These are phyloP conservation scores for Rosa rugosa DNA, from an alignment of 306 rosid species.

Conservation along the genomic window DNA sequence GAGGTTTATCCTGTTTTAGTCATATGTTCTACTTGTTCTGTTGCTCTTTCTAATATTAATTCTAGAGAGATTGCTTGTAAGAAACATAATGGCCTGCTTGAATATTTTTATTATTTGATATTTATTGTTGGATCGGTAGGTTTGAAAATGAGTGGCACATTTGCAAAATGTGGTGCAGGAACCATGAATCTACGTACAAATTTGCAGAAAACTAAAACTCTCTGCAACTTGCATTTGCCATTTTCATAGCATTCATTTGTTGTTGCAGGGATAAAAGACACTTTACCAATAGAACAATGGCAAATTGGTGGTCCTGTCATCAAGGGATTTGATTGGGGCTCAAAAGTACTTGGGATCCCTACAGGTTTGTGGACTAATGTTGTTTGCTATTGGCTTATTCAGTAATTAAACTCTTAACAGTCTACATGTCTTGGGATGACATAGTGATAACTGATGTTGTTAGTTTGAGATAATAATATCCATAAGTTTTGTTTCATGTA, in stretches of 20 bases:
- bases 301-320: slow-evolving; percentile 81
- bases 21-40: too few species aligned
- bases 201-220: too few species aligned
- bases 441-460: too few species aligned
- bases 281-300: slow-evolving; percentile 80
- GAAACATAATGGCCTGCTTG: too few species aligned
- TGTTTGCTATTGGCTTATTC: neutral
- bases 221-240: slow-evolving; percentile 8
- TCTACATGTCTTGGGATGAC: neutral
- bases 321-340: slow-evolving; percentile 95
- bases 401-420: neutral
- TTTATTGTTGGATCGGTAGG: too few species aligned
- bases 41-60: too few species aligned
- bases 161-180: too few species aligned
- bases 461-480: neutral
- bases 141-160: too few species aligned
- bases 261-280: slow-evolving; percentile 80
- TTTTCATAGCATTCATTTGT: slow-evolving; percentile 36
- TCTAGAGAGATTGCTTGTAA: too few species aligned
- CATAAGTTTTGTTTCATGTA: neutral
- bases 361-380: slow-evolving; percentile 57
- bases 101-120: too few species aligned
- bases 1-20: too few species aligned
- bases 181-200: too few species aligned
- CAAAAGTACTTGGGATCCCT: slow-evolving; percentile 90